These are phyloP conservation scores for Colletotrichum musae DNA, from an alignment of 2,329 filamentous ascomycete genomes.

Conservation along the genomic window DNA sequence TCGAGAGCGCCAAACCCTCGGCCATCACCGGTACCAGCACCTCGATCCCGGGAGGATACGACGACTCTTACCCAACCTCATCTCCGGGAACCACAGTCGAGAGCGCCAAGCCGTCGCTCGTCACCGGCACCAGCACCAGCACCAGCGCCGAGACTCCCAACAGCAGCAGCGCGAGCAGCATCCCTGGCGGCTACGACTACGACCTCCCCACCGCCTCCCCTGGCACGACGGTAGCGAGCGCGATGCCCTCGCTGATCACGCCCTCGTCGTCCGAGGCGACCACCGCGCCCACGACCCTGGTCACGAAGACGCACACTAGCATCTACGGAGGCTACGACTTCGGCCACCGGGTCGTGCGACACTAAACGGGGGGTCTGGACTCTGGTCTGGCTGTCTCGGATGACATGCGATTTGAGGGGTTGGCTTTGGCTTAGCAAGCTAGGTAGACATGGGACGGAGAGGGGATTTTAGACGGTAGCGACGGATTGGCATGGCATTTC, in stretches of 20 bases:
- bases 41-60: constrained; percentile 21
- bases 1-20: constrained; percentile 24
- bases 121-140: neutral
- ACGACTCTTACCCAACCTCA: constrained; percentile 1
- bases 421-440: no score
- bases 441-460: neutral
- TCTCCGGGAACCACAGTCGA: constrained; percentile 6
- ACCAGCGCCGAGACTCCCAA: no score
- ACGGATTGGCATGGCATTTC: neutral
- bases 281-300: constrained; percentile 10
- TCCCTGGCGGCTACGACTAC: constrained; percentile 13
- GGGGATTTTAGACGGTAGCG: no score
- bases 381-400: no score
- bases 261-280: neutral
- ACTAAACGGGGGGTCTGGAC: neutral
- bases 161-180: neutral
- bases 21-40: constrained; percentile 2
- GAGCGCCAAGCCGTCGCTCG: neutral
- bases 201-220: neutral
- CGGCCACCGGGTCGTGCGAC: neutral
- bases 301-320: constrained; percentile 14
- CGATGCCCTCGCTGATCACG: constrained; percentile 24
- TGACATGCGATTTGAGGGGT: no score
- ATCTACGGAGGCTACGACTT: constrained; percentile 21
- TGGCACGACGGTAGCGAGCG: constrained; percentile 20